Evolutionary conservation across 148 eudicot species (phyloP).

Genomic region (Silene uniflora): DNA sequence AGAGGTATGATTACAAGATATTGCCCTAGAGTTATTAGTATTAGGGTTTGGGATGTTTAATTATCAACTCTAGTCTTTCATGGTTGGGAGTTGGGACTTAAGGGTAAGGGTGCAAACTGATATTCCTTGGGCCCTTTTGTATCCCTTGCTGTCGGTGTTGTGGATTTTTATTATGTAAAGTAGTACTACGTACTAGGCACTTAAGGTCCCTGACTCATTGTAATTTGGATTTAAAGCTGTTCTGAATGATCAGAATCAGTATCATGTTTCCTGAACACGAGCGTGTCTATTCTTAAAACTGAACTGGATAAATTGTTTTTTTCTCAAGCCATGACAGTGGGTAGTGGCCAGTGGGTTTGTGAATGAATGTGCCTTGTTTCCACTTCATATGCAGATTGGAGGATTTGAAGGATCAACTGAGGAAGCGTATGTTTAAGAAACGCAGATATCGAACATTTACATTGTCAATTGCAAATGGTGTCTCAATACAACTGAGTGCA

Average conservation of each 20-base stretch:
- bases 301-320: neutral
- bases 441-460: constrained; percentile 81
- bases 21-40: neutral
- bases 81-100: neutral
- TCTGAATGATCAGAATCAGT: neutral
- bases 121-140: neutral
- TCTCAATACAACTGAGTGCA: constrained; percentile 76
- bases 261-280: neutral
- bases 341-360: too few species aligned
- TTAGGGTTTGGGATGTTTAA: neutral
- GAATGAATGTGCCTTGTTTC: neutral
- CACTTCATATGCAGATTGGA: constrained; percentile 47
- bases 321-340: neutral
- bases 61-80: neutral
- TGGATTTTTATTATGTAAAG: neutral
- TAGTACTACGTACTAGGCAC: neutral
- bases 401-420: constrained; percentile 74
- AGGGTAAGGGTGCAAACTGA: neutral
- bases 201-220: neutral
- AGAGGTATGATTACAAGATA: constrained; percentile 47
- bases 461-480: constrained; percentile 63
- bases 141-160: neutral
- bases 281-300: neutral
- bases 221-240: neutral
- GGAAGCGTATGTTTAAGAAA: constrained; percentile 87